A percentile compares a stretch with the other conserved stretches of the same genome.
phyloP scores from a whole-genome alignment of 2,329 filamentous ascomycete species.

The Penicillium sp. region DNA sequence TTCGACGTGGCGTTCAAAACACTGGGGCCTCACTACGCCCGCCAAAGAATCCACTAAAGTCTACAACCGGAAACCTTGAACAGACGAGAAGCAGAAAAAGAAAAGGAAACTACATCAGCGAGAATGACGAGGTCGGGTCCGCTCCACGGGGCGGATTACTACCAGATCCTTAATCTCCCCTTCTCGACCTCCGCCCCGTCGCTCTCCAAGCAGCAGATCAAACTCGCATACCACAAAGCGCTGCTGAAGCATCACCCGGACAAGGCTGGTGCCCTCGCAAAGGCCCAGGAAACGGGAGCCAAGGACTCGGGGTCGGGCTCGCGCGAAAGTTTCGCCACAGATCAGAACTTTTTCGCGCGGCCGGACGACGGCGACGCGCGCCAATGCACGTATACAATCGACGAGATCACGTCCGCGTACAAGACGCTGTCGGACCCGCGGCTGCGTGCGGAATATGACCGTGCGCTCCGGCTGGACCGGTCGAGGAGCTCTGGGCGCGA shows the following conservation, averaged over 20 bases:
- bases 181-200: slow-evolving; percentile 23
- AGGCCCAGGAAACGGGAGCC: slow-evolving; percentile 11
- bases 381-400: slow-evolving; percentile 45
- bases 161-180: slow-evolving; percentile 42
- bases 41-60: too few relatives aligned
- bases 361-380: too few relatives aligned
- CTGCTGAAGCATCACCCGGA: slow-evolving; percentile 60
- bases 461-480: slow-evolving; percentile 38
- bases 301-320: neutral
- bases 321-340: neutral
- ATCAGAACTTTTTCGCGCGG: slow-evolving; percentile 1
- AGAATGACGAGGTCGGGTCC: slow-evolving; percentile 18
- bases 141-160: slow-evolving; percentile 30
- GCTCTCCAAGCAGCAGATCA: slow-evolving; percentile 46
- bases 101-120: neutral
- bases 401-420: slow-evolving; percentile 60
- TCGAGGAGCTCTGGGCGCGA: slow-evolving; percentile 23
- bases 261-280: slow-evolving; percentile 41
- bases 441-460: slow-evolving; percentile 51
- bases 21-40: too few relatives aligned
- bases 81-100: too few relatives aligned
- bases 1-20: too few relatives aligned
- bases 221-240: slow-evolving; percentile 56
- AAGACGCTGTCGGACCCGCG: slow-evolving; percentile 49
- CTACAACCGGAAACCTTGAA: too few relatives aligned